Percentiles rank a stretch among this genome's conserved stretches.
phyloP scores from a whole-genome alignment of 2,329 filamentous ascomycete genomes.

The Diaporthe amygdali region DNA sequence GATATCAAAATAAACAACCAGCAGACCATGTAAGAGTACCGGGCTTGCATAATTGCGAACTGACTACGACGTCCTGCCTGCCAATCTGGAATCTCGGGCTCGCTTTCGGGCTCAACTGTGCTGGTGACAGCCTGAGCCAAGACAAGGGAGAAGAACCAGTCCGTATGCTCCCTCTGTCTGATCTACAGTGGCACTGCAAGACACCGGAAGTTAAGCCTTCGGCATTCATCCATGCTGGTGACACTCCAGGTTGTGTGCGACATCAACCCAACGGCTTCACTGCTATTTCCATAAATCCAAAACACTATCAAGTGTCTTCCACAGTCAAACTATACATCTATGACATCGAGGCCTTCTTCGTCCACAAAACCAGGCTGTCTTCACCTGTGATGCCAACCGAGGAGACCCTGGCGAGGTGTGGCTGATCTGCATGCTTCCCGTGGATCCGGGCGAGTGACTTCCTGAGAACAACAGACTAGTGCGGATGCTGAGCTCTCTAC shows the following conservation, averaged over 20 bases:
- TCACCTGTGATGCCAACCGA: background rate
- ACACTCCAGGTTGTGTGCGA: background rate
- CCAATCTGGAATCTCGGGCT: background rate
- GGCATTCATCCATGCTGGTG: background rate
- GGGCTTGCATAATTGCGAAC: background rate
- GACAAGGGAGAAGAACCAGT: background rate
- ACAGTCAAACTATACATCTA: too few relatives aligned
- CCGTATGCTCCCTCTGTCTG: background rate
- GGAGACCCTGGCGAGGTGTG: background rate
- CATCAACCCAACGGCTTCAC: background rate
- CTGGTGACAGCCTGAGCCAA: background rate
- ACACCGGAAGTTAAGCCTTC: slow-evolving; percentile 2
- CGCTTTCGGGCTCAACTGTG: background rate
- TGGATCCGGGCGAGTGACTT: background rate
- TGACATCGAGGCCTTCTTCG: too few relatives aligned
- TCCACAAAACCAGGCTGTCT: too few relatives aligned
- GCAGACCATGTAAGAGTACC: background rate
- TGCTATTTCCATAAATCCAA: background rate
- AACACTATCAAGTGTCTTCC: background rate
- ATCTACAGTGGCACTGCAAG: slow-evolving; percentile 10
- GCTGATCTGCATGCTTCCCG: slow-evolving; percentile 8
- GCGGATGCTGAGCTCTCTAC: background rate
- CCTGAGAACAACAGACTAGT: background rate
- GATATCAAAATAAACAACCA: background rate
- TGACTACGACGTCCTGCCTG: background rate